Conservation (phyloP, 1,139 yeast genomes). For the Scheffersomyces insectosa region DNA sequence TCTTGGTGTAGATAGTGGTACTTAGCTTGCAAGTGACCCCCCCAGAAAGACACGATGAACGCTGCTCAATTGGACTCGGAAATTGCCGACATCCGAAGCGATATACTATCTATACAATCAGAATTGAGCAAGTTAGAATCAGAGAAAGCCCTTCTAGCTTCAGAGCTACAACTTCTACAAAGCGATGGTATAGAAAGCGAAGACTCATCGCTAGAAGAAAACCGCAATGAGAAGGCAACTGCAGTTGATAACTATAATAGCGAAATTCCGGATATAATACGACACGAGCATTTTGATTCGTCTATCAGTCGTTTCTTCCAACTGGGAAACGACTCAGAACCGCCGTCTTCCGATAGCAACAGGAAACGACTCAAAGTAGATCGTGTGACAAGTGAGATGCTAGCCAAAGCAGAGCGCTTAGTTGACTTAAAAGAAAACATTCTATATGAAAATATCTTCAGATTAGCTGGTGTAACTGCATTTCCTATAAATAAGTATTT, state of each 20-base stretch:
- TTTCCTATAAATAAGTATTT: slow-evolving; percentile 37
- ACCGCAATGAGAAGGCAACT: too few species aligned
- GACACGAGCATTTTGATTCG: slow-evolving; percentile 10
- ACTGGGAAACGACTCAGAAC: too few species aligned
- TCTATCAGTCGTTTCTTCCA: slow-evolving; percentile 8
- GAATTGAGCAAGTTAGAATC: not conserved
- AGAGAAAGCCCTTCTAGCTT: too few species aligned
- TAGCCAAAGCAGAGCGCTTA: slow-evolving; percentile 6
- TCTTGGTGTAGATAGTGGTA: too few species aligned
- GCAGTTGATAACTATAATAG: too few species aligned
- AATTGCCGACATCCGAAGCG: not conserved
- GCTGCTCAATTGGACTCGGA: not conserved
- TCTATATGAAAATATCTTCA: slow-evolving; percentile 36
- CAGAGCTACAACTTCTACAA: too few species aligned
- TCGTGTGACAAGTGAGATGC: slow-evolving; percentile 1
- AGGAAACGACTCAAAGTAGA: not conserved
- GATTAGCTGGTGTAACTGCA: slow-evolving; percentile 44
- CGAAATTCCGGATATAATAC: slow-evolving; percentile 3
- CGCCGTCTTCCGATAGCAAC: too few species aligned
- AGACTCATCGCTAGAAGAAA: too few species aligned
- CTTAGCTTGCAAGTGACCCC: too few species aligned
- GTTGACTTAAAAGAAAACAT: slow-evolving; percentile 33
- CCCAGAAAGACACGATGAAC: not conserved
- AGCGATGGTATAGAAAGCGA: too few species aligned
- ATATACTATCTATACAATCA: not conserved